phyloP scores from a whole-genome alignment of 208 protist species.

The Crithidia sp. region DNA sequence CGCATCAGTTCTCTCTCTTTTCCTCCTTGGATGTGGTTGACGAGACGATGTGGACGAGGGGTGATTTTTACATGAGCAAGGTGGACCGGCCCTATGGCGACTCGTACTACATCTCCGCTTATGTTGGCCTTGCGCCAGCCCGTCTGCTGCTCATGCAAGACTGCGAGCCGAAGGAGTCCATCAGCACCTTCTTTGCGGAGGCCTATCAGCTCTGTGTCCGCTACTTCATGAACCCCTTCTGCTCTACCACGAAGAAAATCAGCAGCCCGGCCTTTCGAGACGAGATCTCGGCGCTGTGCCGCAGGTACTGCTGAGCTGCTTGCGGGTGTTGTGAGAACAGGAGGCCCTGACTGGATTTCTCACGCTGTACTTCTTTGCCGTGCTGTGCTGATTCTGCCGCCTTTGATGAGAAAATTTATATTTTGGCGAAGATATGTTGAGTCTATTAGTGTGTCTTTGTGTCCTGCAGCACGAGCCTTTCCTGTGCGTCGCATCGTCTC shows the following conservation, averaged over 20 bases:
- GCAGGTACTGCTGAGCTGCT: slow-evolving; percentile 30
- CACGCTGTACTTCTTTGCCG: too few species aligned
- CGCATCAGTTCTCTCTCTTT: slow-evolving; percentile 53
- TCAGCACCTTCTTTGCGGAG: slow-evolving; percentile 50
- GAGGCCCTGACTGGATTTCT: too few species aligned
- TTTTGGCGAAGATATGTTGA: too few species aligned
- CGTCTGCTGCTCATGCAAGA: slow-evolving; percentile 62
- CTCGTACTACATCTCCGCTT: slow-evolving; percentile 61
- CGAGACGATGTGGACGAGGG: slow-evolving; percentile 53
- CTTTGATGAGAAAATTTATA: too few species aligned
- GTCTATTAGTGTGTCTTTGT: too few species aligned
- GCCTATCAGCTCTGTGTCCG: slow-evolving; percentile 55
- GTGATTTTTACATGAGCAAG: slow-evolving; percentile 49
- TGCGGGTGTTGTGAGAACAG: too few species aligned
- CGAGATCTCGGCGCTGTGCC: slow-evolving; percentile 20
- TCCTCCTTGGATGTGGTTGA: slow-evolving; percentile 56
- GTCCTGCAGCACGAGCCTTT: too few species aligned
- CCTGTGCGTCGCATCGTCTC: too few species aligned
- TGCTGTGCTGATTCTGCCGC: too few species aligned
- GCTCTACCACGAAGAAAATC: slow-evolving; percentile 30
- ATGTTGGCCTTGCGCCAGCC: slow-evolving; percentile 56
- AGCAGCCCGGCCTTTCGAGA: slow-evolving; percentile 27
- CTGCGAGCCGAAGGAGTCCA: slow-evolving; percentile 44
- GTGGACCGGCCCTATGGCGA: slow-evolving; percentile 56
- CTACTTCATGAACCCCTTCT: slow-evolving; percentile 60